phyloP scores from a whole-genome alignment of 306 rosid species.

The Vicia faba region DNA sequence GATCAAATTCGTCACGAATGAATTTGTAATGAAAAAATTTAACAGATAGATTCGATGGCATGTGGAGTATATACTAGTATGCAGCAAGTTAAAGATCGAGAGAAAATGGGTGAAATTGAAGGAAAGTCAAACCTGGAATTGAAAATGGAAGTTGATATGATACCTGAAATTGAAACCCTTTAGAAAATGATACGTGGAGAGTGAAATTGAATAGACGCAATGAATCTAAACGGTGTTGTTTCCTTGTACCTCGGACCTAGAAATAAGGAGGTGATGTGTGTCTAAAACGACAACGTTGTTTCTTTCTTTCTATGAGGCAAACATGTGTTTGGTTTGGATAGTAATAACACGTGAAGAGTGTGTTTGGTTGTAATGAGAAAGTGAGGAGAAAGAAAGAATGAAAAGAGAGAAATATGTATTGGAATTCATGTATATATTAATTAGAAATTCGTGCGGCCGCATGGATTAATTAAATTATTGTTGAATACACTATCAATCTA shows the following conservation, averaged over 20 bases:
- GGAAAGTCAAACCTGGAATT: conserved; percentile 42
- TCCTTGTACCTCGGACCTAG: conserved; percentile 38
- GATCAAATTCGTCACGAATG: background rate
- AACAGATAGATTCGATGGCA: too few species aligned
- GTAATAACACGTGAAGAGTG: too few species aligned
- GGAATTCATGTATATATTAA: too few species aligned
- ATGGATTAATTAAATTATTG: too few species aligned
- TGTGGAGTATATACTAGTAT: too few species aligned
- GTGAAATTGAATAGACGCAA: background rate
- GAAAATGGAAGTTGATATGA: conserved; percentile 22
- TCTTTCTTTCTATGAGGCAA: too few species aligned
- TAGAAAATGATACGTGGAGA: background rate
- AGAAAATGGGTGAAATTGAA: conserved; percentile 22
- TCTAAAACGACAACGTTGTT: background rate
- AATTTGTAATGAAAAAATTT: background rate
- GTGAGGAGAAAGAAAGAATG: too few species aligned
- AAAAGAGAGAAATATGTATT: too few species aligned
- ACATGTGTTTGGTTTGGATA: too few species aligned
- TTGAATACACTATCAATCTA: too few species aligned
- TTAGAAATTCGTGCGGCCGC: too few species aligned
- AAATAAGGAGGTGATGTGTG: conserved; percentile 29
- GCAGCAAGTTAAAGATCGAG: background rate
- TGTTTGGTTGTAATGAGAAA: too few species aligned
- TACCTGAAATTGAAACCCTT: conserved; percentile 17
- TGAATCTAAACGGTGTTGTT: conserved; percentile 20